A percentile compares a stretch with the other conserved stretches of the same genome.
Evolutionary conservation across 1,284 basidiomycete genomes (phyloP).

Genomic region (Sanghuangporus weigelae): DNA sequence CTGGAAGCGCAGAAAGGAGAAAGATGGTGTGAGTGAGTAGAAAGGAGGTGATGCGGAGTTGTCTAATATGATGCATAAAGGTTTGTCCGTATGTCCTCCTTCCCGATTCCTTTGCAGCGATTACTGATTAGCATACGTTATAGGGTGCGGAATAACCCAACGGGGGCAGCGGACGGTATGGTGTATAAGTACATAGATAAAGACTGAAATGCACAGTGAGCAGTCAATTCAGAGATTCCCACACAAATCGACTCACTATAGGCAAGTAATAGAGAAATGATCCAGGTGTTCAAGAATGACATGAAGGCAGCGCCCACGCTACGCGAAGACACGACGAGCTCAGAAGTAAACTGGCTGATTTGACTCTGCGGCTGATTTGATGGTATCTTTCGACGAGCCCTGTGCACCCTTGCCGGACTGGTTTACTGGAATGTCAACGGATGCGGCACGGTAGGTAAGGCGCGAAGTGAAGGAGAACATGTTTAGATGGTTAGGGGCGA

Average conservation of each 20-base stretch:
- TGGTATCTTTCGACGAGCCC: slow-evolving; percentile 10
- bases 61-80: background rate
- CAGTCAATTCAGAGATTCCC: background rate
- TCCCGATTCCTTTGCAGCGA: background rate
- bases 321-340: background rate
- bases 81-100: slow-evolving; percentile 3
- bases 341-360: slow-evolving; percentile 14
- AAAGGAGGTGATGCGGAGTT: background rate
- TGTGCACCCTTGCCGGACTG: slow-evolving; percentile 3
- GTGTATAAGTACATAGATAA: slow-evolving; percentile 6
- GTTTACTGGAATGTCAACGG: slow-evolving; percentile 10
- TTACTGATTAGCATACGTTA: slow-evolving; percentile 8
- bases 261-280: background rate
- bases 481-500: background rate
- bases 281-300: slow-evolving; percentile 3
- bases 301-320: background rate
- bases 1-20: background rate
- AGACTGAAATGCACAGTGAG: background rate
- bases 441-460: slow-evolving; percentile 4
- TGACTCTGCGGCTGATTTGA: slow-evolving; percentile 11
- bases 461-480: slow-evolving; percentile 7
- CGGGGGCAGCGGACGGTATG: background rate
- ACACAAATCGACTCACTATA: slow-evolving; percentile 3
- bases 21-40: background rate
- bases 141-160: slow-evolving; percentile 5